phyloP scores from a whole-genome alignment of 2,329 filamentous ascomycete species.

The Ophiocordyceps camponoti-saundersi region DNA sequence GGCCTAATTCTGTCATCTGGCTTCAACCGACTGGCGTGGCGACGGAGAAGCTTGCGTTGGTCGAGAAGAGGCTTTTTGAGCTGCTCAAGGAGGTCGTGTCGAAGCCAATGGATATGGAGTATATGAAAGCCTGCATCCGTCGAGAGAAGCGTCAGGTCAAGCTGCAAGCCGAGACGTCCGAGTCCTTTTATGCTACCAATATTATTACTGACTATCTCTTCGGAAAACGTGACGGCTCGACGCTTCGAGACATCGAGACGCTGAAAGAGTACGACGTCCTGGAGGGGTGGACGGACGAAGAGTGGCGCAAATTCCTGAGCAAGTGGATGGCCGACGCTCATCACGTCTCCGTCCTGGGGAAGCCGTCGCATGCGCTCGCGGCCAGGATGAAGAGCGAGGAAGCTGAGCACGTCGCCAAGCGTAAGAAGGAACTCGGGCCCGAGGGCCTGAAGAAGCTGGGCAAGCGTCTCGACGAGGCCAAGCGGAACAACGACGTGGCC shows the following conservation, averaged over 20 bases:
- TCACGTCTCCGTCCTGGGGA: slow-evolving; percentile 76
- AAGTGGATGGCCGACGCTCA: slow-evolving; percentile 75
- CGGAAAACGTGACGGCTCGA: slow-evolving; percentile 69
- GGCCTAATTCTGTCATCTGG: slow-evolving; percentile 71
- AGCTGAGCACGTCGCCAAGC: slow-evolving; percentile 57
- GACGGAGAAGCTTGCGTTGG: slow-evolving; percentile 66
- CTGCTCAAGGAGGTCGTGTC: slow-evolving; percentile 66
- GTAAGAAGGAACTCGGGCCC: slow-evolving; percentile 65
- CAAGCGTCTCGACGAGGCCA: slow-evolving; percentile 64
- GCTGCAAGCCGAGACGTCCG: slow-evolving; percentile 66
- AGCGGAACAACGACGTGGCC: slow-evolving; percentile 72
- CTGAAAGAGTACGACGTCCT: slow-evolving; percentile 49
- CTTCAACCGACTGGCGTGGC: slow-evolving; percentile 76
- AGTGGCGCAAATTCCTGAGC: slow-evolving; percentile 71
- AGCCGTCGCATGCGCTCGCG: slow-evolving; percentile 65
- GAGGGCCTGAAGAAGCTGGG: slow-evolving; percentile 63
- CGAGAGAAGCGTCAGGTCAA: slow-evolving; percentile 69
- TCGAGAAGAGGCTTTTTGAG: slow-evolving; percentile 73
- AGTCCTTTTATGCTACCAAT: slow-evolving; percentile 65
- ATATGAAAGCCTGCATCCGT: slow-evolving; percentile 74
- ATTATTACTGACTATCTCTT: slow-evolving; percentile 90
- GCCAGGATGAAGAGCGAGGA: slow-evolving; percentile 71
- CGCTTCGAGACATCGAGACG: slow-evolving; percentile 40
- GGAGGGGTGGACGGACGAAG: slow-evolving; percentile 60
- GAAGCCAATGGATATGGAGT: slow-evolving; percentile 74